These are phyloP conservation scores for Lactifluus hygrophoroides DNA, from an alignment of 768 basidiomycete genomes.

Conservation along the genomic window DNA sequence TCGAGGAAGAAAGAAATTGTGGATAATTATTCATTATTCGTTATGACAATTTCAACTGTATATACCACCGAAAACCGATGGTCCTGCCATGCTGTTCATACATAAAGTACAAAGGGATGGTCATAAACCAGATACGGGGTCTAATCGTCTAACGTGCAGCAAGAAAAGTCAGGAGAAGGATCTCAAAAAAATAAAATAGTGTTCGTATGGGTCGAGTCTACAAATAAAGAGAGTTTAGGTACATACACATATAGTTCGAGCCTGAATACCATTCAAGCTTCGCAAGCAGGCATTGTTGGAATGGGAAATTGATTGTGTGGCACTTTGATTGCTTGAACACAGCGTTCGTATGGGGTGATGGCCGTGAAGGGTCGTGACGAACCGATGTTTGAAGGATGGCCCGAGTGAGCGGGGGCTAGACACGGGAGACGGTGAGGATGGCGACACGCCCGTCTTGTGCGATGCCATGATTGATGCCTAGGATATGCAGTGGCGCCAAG, in stretches of 20 bases:
- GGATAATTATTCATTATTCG: no score
- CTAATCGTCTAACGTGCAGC: not conserved
- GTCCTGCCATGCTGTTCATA: not conserved
- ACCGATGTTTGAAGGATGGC: not conserved
- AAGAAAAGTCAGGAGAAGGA: not conserved
- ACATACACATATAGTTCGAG: no score
- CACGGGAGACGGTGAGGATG: constrained; percentile 57
- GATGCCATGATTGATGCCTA: constrained; percentile 78
- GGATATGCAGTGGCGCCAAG: not conserved
- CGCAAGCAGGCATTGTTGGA: not conserved
- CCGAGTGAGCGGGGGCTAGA: constrained; percentile 21
- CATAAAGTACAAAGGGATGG: not conserved
- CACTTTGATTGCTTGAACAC: not conserved
- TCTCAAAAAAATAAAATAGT: not conserved
- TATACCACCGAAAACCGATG: not conserved
- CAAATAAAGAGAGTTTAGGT: not conserved
- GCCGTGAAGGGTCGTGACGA: not conserved
- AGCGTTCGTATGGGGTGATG: not conserved
- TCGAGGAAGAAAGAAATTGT: no score
- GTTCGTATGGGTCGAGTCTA: not conserved
- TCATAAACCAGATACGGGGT: not conserved
- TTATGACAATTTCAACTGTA: no score
- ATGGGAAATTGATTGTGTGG: not conserved
- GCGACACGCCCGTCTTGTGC: constrained; percentile 74
- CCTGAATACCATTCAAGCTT: not conserved